Evolutionary conservation across 768 basidiomycete genomes (phyloP).

Genomic region (Suillus luteus): DNA sequence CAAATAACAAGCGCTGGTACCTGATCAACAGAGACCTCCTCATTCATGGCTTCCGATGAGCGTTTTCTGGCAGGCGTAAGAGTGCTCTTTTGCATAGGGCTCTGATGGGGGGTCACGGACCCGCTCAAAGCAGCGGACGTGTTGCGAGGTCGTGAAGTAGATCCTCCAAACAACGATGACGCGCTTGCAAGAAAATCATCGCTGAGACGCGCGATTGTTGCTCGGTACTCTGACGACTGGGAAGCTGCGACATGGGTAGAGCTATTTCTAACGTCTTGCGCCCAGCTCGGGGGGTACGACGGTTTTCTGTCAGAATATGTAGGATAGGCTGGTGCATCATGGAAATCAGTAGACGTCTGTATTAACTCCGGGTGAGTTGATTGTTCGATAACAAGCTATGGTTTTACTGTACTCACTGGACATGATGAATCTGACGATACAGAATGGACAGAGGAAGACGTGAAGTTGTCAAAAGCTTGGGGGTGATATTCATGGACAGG

Average conservation of each 20-base stretch:
- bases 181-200: slow-evolving; percentile 35
- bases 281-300: slow-evolving; percentile 24
- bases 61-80: slow-evolving; percentile 35
- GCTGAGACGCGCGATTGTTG: slow-evolving; percentile 35
- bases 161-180: slow-evolving; percentile 32
- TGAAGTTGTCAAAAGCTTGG: slow-evolving; percentile 17
- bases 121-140: slow-evolving; percentile 21
- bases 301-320: slow-evolving; percentile 22
- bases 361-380: background rate
- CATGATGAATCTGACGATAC: background rate
- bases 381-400: background rate
- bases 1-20: slow-evolving; percentile 33
- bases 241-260: slow-evolving; percentile 17
- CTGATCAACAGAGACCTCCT: slow-evolving; percentile 31
- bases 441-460: slow-evolving; percentile 19
- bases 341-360: slow-evolving; percentile 2
- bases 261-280: slow-evolving; percentile 26
- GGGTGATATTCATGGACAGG: slow-evolving; percentile 22
- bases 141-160: slow-evolving; percentile 22
- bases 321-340: slow-evolving; percentile 11
- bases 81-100: slow-evolving; percentile 17
- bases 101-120: slow-evolving; percentile 21
- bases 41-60: slow-evolving; percentile 33
- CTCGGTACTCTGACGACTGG: slow-evolving; percentile 33
- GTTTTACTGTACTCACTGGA: slow-evolving; percentile 19